Evolutionary conservation across 257 asterid species (phyloP), one percentile per base, ranked within the genome.

Genomic region (Hygrophila difformis): DNA sequence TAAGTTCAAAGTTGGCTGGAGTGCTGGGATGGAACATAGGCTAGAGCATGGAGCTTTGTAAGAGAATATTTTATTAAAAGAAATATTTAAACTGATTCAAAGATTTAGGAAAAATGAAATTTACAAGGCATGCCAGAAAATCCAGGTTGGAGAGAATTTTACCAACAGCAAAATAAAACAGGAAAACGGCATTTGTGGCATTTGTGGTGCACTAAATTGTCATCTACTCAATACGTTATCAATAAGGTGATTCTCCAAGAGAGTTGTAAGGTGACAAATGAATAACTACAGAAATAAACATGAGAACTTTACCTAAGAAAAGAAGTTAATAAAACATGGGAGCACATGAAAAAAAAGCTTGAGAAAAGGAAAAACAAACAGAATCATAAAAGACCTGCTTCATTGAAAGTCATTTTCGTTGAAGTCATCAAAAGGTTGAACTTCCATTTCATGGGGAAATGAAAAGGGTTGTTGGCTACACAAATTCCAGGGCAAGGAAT

Each of bases 361-460:
- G n/a, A n/a, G n/a, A n/a, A n/a, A n/a, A n/a, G n/a, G n/a, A n/a
- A n/a, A n/a, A n/a, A 8, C 31, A 51, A 12, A 31, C 11, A 45
- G 17, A 24, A 14, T 22, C 33, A 59, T 45, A 40, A 49, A 22
- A 31, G 66, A 79, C 91, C 87, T 75, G 82, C 80, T 45, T 76
- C 84, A 52, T 56, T 62, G 38, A 62, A 75, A 58, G 49, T 75
- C 93, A 15, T 68, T 54, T 36, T 81, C 85, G 37, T 63, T 74
- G 62, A 72, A 77, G 64, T 76, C 61, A 49, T 81, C 93, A 37
- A 73, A 63, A 51, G 74, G 81, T 63, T 73, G 82, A 19, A 73
- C 78, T 29, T 70, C 29, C 26, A 35, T 49, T 62, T 78, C 91
- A 17, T 69, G 79, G 18, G 78, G 60, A 72, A 75, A 79, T 20